Conservation (phyloP, 1,284 basidiomycete genomes). For the Puccinia horiana region DNA sequence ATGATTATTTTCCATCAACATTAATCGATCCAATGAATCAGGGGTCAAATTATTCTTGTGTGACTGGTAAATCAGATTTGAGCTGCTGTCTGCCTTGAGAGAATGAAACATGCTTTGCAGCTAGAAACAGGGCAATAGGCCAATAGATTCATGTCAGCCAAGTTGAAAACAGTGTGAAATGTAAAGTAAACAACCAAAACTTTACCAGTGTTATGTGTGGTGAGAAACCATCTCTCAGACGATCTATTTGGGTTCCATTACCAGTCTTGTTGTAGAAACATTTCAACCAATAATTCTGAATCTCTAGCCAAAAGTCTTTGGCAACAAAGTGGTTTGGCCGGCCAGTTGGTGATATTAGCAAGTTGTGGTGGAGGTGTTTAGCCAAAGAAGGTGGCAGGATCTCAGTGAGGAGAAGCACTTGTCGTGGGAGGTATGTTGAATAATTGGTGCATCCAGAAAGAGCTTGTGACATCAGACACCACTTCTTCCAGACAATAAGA, state of each 20-base stretch:
- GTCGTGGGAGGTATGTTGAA: conserved; percentile 10
- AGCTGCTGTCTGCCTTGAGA: neutral
- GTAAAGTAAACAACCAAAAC: neutral
- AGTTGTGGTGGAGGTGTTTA: neutral
- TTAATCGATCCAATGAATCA: neutral
- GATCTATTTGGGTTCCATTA: neutral
- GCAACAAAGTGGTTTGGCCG: conserved; percentile 1
- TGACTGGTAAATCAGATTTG: neutral
- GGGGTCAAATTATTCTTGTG: neutral
- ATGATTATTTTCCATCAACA: neutral
- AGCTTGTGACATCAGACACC: conserved; percentile 14
- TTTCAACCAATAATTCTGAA: too few species aligned
- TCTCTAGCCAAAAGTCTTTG: conserved; percentile 8
- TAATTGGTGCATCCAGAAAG: neutral
- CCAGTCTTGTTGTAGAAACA: neutral
- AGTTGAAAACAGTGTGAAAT: neutral
- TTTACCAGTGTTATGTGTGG: neutral
- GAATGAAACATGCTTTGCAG: neutral
- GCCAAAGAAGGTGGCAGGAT: neutral
- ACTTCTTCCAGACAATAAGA: conserved; percentile 21
- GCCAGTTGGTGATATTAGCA: conserved; percentile 1
- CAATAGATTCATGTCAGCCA: neutral
- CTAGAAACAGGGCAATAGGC: too few species aligned
- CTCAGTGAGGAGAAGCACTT: neutral
- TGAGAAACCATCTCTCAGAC: neutral